Evolutionary conservation across 495 filamentous ascomycete species (phyloP).

Genomic region (Penicillium atrosanguineum): DNA sequence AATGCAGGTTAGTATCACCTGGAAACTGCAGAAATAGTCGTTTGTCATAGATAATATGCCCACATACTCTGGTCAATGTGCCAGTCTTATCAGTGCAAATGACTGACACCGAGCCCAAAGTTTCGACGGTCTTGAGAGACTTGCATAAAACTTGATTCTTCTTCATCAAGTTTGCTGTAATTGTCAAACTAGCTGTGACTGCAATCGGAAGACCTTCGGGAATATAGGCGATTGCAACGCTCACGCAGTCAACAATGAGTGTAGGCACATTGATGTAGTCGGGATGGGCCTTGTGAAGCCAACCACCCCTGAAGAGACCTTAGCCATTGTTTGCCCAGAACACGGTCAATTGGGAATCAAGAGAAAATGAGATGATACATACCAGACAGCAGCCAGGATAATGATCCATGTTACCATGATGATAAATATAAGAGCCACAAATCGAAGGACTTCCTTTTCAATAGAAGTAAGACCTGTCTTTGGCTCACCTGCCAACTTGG

Average conservation of each 20-base stretch:
- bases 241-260: conserved; percentile 62
- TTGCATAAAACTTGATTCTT: conserved; percentile 65
- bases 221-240: conserved; percentile 66
- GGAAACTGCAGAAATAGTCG: too few species aligned
- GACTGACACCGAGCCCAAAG: conserved; percentile 62
- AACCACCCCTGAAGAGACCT: conserved; percentile 55
- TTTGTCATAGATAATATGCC: too few species aligned
- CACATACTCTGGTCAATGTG: conserved; percentile 61
- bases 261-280: conserved; percentile 63
- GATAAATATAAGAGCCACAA: too few species aligned
- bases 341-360: conserved; percentile 56
- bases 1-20: too few species aligned
- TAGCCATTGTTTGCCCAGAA: too few species aligned
- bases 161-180: conserved; percentile 60
- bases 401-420: conserved; percentile 59
- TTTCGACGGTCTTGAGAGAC: conserved; percentile 66
- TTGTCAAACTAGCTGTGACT: conserved; percentile 53
- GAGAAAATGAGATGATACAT: too few species aligned
- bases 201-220: conserved; percentile 68
- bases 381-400: too few species aligned
- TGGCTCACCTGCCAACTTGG: too few species aligned
- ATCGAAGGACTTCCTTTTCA: too few species aligned
- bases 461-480: too few species aligned
- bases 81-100: conserved; percentile 73
- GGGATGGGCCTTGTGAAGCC: conserved; percentile 55